Conservation (phyloP, 83 land plant genomes). For the Picea abies region DNA sequence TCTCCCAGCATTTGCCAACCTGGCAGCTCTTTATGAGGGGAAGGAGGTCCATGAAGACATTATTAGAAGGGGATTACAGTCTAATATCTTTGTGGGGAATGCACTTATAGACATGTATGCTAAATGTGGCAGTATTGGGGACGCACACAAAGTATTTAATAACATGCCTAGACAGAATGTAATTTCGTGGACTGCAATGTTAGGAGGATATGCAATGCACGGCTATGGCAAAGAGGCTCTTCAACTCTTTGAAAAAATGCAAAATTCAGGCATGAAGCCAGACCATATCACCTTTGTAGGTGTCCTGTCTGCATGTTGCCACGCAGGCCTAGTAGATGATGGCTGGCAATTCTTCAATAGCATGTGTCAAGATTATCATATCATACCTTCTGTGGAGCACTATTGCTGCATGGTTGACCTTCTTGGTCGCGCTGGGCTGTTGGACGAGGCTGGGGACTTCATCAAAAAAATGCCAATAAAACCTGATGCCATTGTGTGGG, state of each 20-base stretch:
- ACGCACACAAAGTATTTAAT: not conserved
- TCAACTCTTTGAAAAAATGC: not conserved
- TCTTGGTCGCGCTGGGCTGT: not conserved
- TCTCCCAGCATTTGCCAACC: not conserved
- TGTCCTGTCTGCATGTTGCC: not conserved
- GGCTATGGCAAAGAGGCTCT: not conserved
- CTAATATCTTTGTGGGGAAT: not conserved
- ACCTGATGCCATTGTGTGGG: not conserved
- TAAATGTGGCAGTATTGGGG: not conserved
- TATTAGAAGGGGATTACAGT: not conserved
- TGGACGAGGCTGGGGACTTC: not conserved
- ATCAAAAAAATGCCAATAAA: not conserved
- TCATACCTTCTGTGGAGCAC: not conserved
- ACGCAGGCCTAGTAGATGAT: not conserved
- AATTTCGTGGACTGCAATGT: not conserved
- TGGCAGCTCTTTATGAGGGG: not conserved
- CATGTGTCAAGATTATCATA: not conserved
- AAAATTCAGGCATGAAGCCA: not conserved
- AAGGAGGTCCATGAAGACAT: not conserved
- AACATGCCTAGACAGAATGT: not conserved
- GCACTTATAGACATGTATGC: constrained; percentile 3
- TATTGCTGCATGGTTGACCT: constrained; percentile 7
- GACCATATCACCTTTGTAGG: not conserved
- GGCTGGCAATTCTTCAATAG: not conserved
- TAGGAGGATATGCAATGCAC: not conserved